Conservation (phyloP, 1,284 basidiomycete genomes). For the Coniferiporia weirii region DNA sequence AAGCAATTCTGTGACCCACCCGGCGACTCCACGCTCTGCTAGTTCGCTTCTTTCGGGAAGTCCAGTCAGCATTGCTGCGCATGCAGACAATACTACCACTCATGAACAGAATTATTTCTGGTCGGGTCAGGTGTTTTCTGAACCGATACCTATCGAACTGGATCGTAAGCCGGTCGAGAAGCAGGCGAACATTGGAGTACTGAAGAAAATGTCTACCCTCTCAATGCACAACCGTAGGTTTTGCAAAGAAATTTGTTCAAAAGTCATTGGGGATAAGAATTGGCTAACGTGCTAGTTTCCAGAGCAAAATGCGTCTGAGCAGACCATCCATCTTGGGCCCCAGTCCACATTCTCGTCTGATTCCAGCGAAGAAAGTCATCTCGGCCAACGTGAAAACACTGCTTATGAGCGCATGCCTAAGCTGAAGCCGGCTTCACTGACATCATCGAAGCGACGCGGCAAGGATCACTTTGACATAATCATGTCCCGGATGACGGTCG, state of each 20-base stretch:
- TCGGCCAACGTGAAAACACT: neutral
- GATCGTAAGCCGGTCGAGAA: neutral
- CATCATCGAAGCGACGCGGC: neutral
- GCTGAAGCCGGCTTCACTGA: neutral
- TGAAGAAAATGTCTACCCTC: neutral
- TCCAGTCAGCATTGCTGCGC: neutral
- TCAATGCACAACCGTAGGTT: neutral
- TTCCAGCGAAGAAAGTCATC: neutral
- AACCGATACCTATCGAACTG: neutral
- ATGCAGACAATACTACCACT: neutral
- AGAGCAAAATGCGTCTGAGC: conserved; percentile 1
- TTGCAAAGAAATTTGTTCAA: too few species aligned
- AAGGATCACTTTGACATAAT: conserved; percentile 6
- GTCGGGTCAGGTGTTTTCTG: neutral
- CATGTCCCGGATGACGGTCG: conserved; percentile 1
- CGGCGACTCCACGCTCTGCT: neutral
- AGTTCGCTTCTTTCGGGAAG: neutral
- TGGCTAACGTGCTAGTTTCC: too few species aligned
- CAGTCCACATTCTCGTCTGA: neutral
- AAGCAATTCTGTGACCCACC: neutral
- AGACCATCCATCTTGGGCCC: neutral
- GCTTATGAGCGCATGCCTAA: conserved; percentile 10
- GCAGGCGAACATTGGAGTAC: neutral
- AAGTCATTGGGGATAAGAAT: too few species aligned
- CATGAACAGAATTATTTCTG: neutral